These are phyloP conservation scores for Cryptosporidium tyzzeri DNA, from an alignment of 169 alveolate genomes.

Conservation along the genomic window DNA sequence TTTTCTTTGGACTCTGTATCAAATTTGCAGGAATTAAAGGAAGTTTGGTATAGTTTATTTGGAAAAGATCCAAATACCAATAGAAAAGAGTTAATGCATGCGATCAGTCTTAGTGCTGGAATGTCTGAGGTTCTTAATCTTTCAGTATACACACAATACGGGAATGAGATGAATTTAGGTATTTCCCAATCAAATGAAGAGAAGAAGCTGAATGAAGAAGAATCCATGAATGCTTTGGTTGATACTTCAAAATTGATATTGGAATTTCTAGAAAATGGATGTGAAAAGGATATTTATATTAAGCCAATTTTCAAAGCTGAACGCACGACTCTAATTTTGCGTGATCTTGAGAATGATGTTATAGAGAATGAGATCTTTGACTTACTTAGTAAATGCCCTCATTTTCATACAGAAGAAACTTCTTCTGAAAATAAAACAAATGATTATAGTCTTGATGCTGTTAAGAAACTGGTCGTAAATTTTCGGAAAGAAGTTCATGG, in stretches of 20 bases:
- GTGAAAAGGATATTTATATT: slow-evolving; percentile 26
- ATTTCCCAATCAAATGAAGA: not conserved
- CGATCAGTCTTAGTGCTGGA: slow-evolving; percentile 3
- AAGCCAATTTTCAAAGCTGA: slow-evolving; percentile 41
- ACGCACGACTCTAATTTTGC: slow-evolving; percentile 55
- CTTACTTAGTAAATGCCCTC: slow-evolving; percentile 40
- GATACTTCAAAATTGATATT: not conserved
- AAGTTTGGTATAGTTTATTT: not conserved
- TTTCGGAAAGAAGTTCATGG: slow-evolving; percentile 54
- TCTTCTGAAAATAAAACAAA: not conserved
- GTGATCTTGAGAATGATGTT: slow-evolving; percentile 37
- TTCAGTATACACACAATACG: not conserved
- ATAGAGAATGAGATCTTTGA: slow-evolving; percentile 23
- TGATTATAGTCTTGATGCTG: not conserved
- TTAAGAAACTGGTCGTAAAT: not conserved
- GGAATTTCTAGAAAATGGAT: not conserved
- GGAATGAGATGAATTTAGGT: not conserved
- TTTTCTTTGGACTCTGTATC: slow-evolving; percentile 28
- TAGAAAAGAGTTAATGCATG: slow-evolving; percentile 13
- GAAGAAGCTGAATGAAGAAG: not conserved
- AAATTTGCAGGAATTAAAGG: not conserved
- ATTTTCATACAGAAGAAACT: not conserved
- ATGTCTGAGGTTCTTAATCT: slow-evolving; percentile 16
- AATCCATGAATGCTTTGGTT: not conserved
- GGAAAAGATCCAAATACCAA: not conserved